Base-by-base conservation (phyloP, 2,329 filamentous ascomycete genomes). In the Talaromyces funiculosus region DNA sequence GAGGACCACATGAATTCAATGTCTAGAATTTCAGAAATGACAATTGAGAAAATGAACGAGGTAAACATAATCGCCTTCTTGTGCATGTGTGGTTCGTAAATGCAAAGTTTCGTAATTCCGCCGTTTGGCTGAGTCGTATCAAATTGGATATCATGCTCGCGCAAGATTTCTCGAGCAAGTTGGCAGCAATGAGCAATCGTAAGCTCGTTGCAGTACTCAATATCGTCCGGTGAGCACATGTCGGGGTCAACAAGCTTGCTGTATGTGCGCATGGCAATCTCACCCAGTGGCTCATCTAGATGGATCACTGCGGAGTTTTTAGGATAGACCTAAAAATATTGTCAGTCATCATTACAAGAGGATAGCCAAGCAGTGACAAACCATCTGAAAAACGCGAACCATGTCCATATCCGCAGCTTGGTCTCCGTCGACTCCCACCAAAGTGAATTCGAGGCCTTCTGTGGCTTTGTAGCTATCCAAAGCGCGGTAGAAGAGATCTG, bases 11-110 rank as follows among this genome's bases (percentile, higher is more conserved):
- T 59, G 53, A 70, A 75, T 31, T 74, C 72, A 24, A 75, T 64
- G 1, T 67, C 67, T 1, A 72, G 64, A 12, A 66, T 64, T 31
- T 74, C 68, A 4, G 71, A 66, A 9, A 75, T 65, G 1, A 72
- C 70, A 16, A 73, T 65, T 1, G 68, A 66, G 53, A 75, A 71
- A 16, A 75, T 65, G 58, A 74, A 72, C 12, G 71, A 67, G 5
- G 72, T 73, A 54, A 76, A 76, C 72, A 75, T 74, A 51, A 76
- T 71, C 7, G 69, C 73, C 47, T 75, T 76, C 62, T 76, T 76
- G 67, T 73, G 72, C 62, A 71, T 63, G 55, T 76, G 73, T 2
- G 72, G 73, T 62, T 76, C 73, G 31, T 67, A 68, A 16, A 75
- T 60, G 57, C 72, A 75, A 12, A 74, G 61, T 14, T 60, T 61